Conservation (phyloP, 106 monocot species). For the Dioscorea zingiberensis region DNA sequence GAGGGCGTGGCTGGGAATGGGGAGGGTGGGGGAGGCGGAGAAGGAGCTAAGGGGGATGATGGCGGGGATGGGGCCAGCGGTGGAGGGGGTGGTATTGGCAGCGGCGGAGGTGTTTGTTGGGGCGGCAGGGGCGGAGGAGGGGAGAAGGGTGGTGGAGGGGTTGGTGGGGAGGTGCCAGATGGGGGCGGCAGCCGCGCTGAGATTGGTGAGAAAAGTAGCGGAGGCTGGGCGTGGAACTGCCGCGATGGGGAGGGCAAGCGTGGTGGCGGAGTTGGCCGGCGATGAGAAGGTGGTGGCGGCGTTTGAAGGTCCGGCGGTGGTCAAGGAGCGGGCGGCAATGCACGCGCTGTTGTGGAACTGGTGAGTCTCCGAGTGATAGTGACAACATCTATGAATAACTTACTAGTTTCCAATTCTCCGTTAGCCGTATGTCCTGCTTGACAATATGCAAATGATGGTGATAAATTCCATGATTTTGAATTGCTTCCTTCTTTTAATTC, state of each 20-base stretch:
- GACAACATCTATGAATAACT: too few relatives aligned
- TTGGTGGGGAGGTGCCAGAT: conserved; percentile 49
- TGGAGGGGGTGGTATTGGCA: conserved; percentile 53
- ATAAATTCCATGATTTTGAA: too few relatives aligned
- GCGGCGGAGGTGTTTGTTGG: conserved; percentile 61
- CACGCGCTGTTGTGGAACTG: conserved; percentile 91
- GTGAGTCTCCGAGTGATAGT: conserved; percentile 18
- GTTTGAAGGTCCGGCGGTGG: conserved; percentile 31
- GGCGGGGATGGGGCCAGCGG: conserved; percentile 28
- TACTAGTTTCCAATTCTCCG: too few relatives aligned
- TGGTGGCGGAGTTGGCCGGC: conserved; percentile 61
- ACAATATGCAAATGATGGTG: too few relatives aligned
- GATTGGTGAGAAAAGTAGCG: conserved; percentile 53
- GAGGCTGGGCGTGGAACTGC: conserved; percentile 21
- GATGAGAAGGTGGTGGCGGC: conserved; percentile 67
- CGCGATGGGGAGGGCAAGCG: conserved; percentile 34
- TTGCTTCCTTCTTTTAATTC: too few relatives aligned
- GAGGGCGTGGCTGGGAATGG: conserved; percentile 70
- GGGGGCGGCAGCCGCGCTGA: conserved; percentile 52
- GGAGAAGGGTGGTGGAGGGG: conserved; percentile 41
- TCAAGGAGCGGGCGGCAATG: conserved; percentile 62
- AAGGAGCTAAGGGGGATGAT: conserved; percentile 63
- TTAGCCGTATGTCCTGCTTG: too few relatives aligned
- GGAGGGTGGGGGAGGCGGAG: conserved; percentile 65
- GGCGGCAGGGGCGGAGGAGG: conserved; percentile 52